Base-by-base conservation (phyloP, 208 protist species). In the Herpetomonas samuelpessoai region DNA sequence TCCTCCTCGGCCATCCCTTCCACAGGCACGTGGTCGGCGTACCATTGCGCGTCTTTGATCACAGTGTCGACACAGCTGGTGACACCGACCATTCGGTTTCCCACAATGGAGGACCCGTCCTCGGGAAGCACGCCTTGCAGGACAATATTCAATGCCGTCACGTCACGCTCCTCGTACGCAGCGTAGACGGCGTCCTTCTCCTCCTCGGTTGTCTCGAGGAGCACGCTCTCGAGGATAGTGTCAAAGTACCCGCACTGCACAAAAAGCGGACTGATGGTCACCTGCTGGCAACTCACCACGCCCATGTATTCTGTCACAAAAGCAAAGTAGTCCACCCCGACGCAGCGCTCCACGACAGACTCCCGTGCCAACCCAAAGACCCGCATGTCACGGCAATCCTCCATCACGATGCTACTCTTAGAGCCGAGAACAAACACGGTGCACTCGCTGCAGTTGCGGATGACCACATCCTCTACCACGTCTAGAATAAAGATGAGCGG, bases 401-500 rank as follows among this genome's bases (percentile, higher is more conserved):
- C 47, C 21, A 88, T 52, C 27, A 71, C 62, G 18, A 91, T 54
- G 29, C 49, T 80, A 48, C 76, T 74, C 3, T 57, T 67, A 1
- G 82, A 81, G 28, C 82, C 88, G 2, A 72, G 50, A 3, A 95
- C 70, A 56, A 83, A 67, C 16, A 95, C 68, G 10, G 80, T 89
- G 71, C 88, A 95, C 48, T 71, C 30, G 30, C 76, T 79, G 62
- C 88, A 95, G 50, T 81, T 63, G 51, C 81, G 65, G 6, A 95
- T 67, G 12, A 75, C 57, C 18, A 84, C 74, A 25, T 92, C 80
- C 35, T 83, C 76, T 0, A 95, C 72, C 1, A 62, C 51, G 56
- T 87, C 84, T 24, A 92, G 60, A 39, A 95, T 61, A 60, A 87
- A 85, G 22, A 95, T 70, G 10, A 92, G 46, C 0, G 88, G 88